These are phyloP conservation scores for Gypsophila paniculata DNA, from an alignment of 179 eudicot species.

Conservation along the genomic window DNA sequence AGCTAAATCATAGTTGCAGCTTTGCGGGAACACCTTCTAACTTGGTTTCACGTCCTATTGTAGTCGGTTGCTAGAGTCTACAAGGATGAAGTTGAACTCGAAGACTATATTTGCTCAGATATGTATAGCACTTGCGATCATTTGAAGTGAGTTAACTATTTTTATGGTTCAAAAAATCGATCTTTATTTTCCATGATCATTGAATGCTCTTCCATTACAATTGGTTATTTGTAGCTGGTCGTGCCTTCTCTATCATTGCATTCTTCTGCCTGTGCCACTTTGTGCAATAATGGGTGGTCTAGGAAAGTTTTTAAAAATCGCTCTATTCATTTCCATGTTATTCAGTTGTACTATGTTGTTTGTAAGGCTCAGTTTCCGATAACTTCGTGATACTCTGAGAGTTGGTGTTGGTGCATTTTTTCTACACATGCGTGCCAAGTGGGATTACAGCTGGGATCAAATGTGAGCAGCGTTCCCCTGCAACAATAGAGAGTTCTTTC, in stretches of 20 bases:
- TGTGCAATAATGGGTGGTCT: background rate
- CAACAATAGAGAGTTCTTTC: background rate
- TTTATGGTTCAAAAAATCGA: background rate
- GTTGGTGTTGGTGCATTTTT: background rate
- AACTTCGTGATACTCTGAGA: background rate
- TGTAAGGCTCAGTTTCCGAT: background rate
- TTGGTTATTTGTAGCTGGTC: constrained; percentile 1
- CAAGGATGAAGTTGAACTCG: constrained; percentile 83
- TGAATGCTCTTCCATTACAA: background rate
- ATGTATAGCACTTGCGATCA: constrained; percentile 59
- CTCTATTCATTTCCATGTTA: background rate
- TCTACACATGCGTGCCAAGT: background rate
- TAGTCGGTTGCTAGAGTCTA: constrained; percentile 67
- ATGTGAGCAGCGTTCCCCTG: background rate
- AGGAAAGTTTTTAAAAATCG: too few species aligned
- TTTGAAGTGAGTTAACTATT: constrained; percentile 46
- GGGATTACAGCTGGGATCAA: background rate
- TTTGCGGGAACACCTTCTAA: constrained; percentile 9
- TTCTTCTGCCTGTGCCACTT: background rate
- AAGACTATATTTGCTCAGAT: constrained; percentile 77
- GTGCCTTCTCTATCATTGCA: background rate
- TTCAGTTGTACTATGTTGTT: background rate
- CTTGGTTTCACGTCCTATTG: constrained; percentile 26
- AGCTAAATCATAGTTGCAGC: constrained; percentile 13
- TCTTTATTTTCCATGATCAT: background rate